Evolutionary conservation across 805 yeast species (phyloP), one percentile per base, ranked within the genome.

Genomic region (Candida sanyiensis): DNA sequence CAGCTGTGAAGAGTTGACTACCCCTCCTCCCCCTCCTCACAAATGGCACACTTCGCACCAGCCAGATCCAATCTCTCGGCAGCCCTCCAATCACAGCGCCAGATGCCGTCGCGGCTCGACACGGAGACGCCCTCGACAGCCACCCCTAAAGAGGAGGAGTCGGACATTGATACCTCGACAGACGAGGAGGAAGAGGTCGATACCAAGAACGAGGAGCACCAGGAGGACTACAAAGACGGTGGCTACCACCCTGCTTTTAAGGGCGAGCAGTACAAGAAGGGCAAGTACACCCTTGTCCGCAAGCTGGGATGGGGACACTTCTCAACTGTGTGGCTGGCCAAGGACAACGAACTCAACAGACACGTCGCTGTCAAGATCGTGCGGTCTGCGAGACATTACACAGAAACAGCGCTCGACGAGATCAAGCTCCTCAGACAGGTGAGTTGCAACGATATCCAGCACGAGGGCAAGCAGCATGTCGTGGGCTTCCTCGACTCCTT

Each of bases 261-360:
- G 35, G 97, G 97, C 6, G 98, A 94, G 58, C 62, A 63, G 17
- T 90, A 82, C 61, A 83, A 86, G 51, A 69, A 83, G 40, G 77
- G 77, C 15, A 75, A 84, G 43, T 93, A 93, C 58, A 70, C 80
- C 2, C 62, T 93, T 35, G 89, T 85, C 22, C 75, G 97, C 44
- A 93, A 93, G 57, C 67, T 93, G 4, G 99, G 99, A 1, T 93
- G 99, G 99, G 99, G 99, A 25, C 97, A 93, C 62, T 93, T 93
- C 57, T 82, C 95, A 20, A 93, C 96, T 1, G 97, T 86, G 17
- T 89, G 96, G 97, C 67, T 85, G 21, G 97, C 96, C 5, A 72
- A 64, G 44, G 80, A 76, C 42, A 47, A 51, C n/a, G 75, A 75
- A 36, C 65, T 69, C 39, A 69, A 73, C 43, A 64, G 73, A 34